These are phyloP conservation scores for Pisolithus thermaeus DNA, from an alignment of 1,284 basidiomycete species.

Conservation along the genomic window DNA sequence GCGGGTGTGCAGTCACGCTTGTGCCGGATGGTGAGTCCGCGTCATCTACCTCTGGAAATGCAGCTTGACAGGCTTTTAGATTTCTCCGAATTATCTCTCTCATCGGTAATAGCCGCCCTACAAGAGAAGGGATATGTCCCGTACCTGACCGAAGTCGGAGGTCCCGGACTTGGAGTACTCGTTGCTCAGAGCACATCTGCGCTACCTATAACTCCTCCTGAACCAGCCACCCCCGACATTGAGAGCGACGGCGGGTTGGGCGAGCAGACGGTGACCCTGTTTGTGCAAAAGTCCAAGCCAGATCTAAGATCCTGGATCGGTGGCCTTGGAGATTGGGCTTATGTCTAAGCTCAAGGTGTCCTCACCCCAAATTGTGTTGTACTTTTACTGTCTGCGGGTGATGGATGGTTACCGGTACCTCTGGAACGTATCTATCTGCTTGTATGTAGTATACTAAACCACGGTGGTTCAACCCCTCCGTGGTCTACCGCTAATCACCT, in stretches of 20 bases:
- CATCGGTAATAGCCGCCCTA: constrained; percentile 56
- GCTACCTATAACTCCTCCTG: constrained; percentile 12
- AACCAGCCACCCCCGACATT: not conserved
- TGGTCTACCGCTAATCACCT: no score
- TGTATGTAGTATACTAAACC: no score
- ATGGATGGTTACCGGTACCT: no score
- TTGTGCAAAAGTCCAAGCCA: not conserved
- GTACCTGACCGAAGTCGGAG: constrained; percentile 90
- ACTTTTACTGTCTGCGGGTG: no score
- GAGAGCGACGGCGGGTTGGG: not conserved
- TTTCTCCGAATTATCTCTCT: constrained; percentile 55
- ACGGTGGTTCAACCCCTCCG: no score
- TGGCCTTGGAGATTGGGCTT: not conserved
- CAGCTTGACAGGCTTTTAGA: constrained; percentile 35
- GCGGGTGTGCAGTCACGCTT: constrained; percentile 94
- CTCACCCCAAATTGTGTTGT: not conserved
- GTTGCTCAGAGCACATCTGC: constrained; percentile 52
- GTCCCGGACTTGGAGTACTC: constrained; percentile 85
- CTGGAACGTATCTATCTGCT: no score
- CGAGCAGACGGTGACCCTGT: not conserved
- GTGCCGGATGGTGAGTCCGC: constrained; percentile 76
- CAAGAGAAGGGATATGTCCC: constrained; percentile 37
- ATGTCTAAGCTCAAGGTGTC: constrained; percentile 4
- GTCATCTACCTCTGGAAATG: not conserved
- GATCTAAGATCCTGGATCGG: not conserved